A percentile compares a stretch with the other conserved stretches of the same genome.
phyloP scores from a whole-genome alignment of 768 basidiomycete genomes.

The Lentinula sp. region DNA sequence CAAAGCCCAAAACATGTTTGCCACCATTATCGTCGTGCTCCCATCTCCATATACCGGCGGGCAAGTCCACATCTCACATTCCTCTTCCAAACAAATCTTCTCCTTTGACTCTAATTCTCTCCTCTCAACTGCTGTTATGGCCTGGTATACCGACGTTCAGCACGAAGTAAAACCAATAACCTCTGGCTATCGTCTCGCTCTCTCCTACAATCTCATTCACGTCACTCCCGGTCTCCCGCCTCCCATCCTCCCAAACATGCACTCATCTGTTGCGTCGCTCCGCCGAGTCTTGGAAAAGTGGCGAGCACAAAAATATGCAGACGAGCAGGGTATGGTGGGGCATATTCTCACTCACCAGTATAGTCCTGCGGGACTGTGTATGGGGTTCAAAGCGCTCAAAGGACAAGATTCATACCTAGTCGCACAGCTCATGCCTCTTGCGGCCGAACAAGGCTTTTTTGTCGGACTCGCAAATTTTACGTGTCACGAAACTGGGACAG shows the following conservation, averaged over 20 bases:
- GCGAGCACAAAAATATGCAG: conserved; percentile 18
- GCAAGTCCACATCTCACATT: conserved; percentile 35
- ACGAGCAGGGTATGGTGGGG: conserved; percentile 11
- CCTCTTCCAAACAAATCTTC: conserved; percentile 23
- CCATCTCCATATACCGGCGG: conserved; percentile 43
- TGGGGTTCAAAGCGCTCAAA: conserved; percentile 23
- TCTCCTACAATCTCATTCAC: no score
- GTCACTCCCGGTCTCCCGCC: conserved; percentile 23
- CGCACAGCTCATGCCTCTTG: conserved; percentile 22
- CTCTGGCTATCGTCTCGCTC: no score
- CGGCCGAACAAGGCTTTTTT: conserved; percentile 27
- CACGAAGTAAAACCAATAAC: no score
- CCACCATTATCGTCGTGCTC: conserved; percentile 40
- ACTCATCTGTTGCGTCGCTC: neutral
- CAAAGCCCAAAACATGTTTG: conserved; percentile 35
- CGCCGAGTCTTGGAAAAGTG: conserved; percentile 28
- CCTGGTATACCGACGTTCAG: no score
- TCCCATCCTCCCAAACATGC: conserved; percentile 41
- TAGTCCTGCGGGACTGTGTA: conserved; percentile 14
- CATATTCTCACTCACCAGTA: conserved; percentile 24
- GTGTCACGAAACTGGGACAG: conserved; percentile 16
- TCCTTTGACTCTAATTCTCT: conserved; percentile 27
- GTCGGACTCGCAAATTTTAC: conserved; percentile 30
- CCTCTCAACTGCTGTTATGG: neutral
- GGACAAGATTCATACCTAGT: conserved; percentile 31